Evolutionary conservation across 768 basidiomycete genomes (phyloP), one percentile per base, ranked within the genome.

Genomic region (Suillus sp.): DNA sequence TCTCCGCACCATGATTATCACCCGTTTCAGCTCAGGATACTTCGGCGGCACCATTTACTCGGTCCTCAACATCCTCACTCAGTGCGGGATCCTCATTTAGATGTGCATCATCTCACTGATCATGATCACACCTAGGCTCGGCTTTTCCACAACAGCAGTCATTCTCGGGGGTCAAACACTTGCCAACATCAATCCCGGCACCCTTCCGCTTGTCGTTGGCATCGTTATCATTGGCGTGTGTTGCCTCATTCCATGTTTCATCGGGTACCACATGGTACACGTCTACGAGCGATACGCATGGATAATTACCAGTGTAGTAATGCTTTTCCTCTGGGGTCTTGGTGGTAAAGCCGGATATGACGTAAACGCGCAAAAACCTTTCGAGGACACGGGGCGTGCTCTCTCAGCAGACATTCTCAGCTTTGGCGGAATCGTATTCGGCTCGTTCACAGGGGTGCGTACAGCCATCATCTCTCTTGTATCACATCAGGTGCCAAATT

Each of bases 261-360:
- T 83, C 18, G 82, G 82, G 4, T 82, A 83, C 63, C 64, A 83
- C 62, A 68, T 80, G 66, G 74, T 84, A 18, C 82, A 83, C 64
- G 64, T 74, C 62, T 86, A 81, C 68, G 85, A 86, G 63, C 79
- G 84, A 16, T 87, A 84, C 63, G 82, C 84, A 3, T 87, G 86
- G 86, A 79, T 84, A 1, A 66, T 79, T 22, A 73, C 74, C 11
- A 71, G 78, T 45, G 69, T 84, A 68, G 78, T 85, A 67, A 80
- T 83, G 78, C 76, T 80, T 56, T 81, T 81, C 69, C 78, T 86
- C 42, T 82, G 79, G 68, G 85, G 83, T 16, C 74, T 86, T 4
- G 85, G 82, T 2, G 75, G 75, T 40, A 72, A 79, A 32, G 80
- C 79, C 0, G 81, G 83, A 16, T 85, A 79, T 66, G 76, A 84